A percentile compares a stretch with the other conserved stretches of the same genome.
phyloP scores from a whole-genome alignment of 768 basidiomycete genomes.

The Lentinula detonsa region DNA sequence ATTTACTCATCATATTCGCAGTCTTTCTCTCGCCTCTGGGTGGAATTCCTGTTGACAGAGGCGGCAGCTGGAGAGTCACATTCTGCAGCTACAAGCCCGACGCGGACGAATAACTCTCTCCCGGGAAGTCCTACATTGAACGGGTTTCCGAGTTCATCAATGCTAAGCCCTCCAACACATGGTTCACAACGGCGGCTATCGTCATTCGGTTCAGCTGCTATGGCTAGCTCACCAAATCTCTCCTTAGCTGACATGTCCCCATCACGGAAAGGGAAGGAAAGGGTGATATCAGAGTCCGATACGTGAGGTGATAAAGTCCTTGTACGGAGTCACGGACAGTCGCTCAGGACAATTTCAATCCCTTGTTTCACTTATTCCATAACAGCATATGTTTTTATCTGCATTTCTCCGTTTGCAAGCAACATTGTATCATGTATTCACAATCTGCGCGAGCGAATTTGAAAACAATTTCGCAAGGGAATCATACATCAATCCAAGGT shows the following conservation, averaged over 20 bases:
- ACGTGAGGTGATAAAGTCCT: not conserved
- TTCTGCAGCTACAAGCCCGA: constrained; percentile 18
- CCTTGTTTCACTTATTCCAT: not conserved
- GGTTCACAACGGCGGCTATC: constrained; percentile 27
- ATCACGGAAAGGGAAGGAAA: constrained; percentile 42
- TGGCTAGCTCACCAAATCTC: constrained; percentile 35
- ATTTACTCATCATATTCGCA: constrained; percentile 23
- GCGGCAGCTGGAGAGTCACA: constrained; percentile 43
- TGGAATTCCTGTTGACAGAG: constrained; percentile 96
- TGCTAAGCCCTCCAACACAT: constrained; percentile 19
- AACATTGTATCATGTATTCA: not conserved
- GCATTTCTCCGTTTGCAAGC: not conserved
- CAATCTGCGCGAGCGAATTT: not conserved
- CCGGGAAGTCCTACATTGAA: constrained; percentile 28
- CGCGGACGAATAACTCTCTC: constrained; percentile 27
- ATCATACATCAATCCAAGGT: no score
- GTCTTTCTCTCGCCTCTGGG: constrained; percentile 98
- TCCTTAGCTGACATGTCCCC: constrained; percentile 25
- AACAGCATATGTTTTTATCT: not conserved
- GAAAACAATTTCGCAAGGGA: not conserved
- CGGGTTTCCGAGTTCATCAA: constrained; percentile 16
- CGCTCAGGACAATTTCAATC: not conserved
- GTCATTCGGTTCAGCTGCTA: constrained; percentile 29
- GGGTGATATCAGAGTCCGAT: constrained; percentile 13
- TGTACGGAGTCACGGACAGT: not conserved